Conservation (phyloP, 1,139 yeast genomes). For the Yamadazyma dushanensis region DNA sequence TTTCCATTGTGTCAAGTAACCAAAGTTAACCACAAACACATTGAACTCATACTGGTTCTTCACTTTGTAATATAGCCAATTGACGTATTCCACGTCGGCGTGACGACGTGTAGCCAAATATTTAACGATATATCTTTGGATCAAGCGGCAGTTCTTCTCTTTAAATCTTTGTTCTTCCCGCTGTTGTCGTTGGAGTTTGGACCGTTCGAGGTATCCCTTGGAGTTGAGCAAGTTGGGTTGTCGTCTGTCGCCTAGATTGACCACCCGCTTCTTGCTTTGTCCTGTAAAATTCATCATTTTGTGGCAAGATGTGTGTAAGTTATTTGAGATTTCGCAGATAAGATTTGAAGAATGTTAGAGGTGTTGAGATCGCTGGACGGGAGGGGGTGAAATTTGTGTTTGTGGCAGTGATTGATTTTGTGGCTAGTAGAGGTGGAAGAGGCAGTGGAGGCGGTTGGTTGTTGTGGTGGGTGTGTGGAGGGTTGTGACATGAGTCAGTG, state of each 20-base stretch:
- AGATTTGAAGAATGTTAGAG: not conserved
- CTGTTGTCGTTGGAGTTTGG: slow-evolving; percentile 64
- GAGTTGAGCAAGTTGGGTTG: slow-evolving; percentile 18
- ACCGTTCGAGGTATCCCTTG: slow-evolving; percentile 46
- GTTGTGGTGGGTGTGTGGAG: too few species aligned
- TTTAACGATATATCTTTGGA: slow-evolving; percentile 51
- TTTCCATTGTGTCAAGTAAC: slow-evolving; percentile 9
- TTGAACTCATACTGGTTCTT: slow-evolving; percentile 9
- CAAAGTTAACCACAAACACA: slow-evolving; percentile 12
- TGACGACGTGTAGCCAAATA: slow-evolving; percentile 26
- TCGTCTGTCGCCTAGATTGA: slow-evolving; percentile 69
- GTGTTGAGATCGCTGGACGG: not conserved
- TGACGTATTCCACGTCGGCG: slow-evolving; percentile 10
- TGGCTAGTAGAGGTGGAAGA: too few species aligned
- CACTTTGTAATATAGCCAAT: slow-evolving; percentile 10
- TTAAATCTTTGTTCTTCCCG: slow-evolving; percentile 58
- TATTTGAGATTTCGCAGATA: too few species aligned
- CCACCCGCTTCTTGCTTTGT: slow-evolving; percentile 57
- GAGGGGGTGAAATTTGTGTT: too few species aligned
- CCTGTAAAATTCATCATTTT: slow-evolving; percentile 65
- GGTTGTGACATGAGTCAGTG: too few species aligned
- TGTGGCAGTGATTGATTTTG: too few species aligned
- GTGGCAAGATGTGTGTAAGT: not conserved
- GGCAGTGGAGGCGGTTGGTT: too few species aligned
- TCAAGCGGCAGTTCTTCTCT: slow-evolving; percentile 45